Evolutionary conservation across 345 rosid species (phyloP).

Genomic region (Euphorbia pulcherrima): DNA sequence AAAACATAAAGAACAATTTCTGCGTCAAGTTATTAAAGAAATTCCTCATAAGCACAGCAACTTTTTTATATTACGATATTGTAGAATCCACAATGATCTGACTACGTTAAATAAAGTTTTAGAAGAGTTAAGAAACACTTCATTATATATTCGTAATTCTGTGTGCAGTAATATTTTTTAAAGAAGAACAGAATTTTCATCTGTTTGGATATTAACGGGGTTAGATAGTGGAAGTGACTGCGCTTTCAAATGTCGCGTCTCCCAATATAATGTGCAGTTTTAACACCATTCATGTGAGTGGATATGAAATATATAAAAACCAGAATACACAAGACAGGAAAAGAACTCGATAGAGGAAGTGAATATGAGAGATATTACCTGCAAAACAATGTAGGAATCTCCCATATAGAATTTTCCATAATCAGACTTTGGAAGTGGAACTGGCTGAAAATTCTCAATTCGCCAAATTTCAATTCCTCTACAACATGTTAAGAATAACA

Average conservation of each 20-base stretch:
- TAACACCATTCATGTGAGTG: slow-evolving; percentile 1
- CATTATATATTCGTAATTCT: not conserved
- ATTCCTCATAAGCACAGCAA: not conserved
- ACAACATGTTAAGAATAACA: slow-evolving; percentile 56
- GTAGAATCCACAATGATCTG: not conserved
- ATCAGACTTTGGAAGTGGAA: slow-evolving; percentile 74
- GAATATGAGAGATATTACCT: slow-evolving; percentile 40
- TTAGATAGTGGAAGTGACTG: not conserved
- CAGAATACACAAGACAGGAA: not conserved
- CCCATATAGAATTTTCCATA: slow-evolving; percentile 97
- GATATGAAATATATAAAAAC: not conserved
- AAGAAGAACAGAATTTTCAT: not conserved
- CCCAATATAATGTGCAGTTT: not conserved
- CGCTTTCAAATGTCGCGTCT: too few species aligned
- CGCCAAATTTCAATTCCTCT: slow-evolving; percentile 99
- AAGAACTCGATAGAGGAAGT: not conserved
- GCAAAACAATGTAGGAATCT: slow-evolving; percentile 86
- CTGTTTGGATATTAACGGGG: not conserved
- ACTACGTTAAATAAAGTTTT: not conserved
- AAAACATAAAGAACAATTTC: not conserved
- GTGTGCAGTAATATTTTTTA: not conserved
- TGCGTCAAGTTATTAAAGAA: not conserved
- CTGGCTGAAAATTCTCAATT: slow-evolving; percentile 91
- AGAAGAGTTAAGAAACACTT: not conserved
- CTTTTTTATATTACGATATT: not conserved